Base-by-base conservation (phyloP, 75 land plant species). In the Selaginella tamariscina region DNA sequence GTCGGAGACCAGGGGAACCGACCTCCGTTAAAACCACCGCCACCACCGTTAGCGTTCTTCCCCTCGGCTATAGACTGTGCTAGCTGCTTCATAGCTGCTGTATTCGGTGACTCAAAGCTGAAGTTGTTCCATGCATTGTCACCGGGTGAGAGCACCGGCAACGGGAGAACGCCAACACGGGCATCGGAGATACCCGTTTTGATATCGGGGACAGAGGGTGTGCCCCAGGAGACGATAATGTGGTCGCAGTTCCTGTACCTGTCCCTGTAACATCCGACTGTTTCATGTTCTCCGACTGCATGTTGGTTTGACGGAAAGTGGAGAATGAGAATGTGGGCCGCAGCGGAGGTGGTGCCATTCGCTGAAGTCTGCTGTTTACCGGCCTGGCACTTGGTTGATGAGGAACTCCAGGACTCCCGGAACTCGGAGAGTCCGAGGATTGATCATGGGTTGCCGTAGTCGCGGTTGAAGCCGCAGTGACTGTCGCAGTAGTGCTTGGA, bases 11-110 rank as follows among this genome's bases (percentile, higher is more conserved):
- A 59, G 9, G 62, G 62, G 26, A 27, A 59, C n/a, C 23, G 62
- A 15, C 49, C 15, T 15, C 49, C 49, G 49, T 0, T 20, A 33
- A 24, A 0, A 31, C 71, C n/a, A 55, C 60, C 2, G 18, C 65
- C 21, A 23, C 13, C 1, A 2, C 66, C n/a, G 62, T 8, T 59
- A 49, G 54, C 20, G 54, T 49, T 49, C 20, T 68, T 31, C 32
- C 71, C 71, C 11, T 29, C 71, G 1, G 23, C 62, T 5, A 59
- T 23, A 5, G 62, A 59, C 26, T 59, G 62, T n/a, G 62, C 62
- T 2, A 59, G 62, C 62, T 59, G 27, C 23, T 59, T 59, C 23
- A 59, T 59, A n/a, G 62, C 62, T 2, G 62, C 62, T 2, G 62
- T 59, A 23, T 59, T 59, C n/a, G 62, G 62, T 8, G 62, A 59